Evolutionary conservation across 345 rosid genomes (phyloP).

Genomic region (Lepidium aucheri): DNA sequence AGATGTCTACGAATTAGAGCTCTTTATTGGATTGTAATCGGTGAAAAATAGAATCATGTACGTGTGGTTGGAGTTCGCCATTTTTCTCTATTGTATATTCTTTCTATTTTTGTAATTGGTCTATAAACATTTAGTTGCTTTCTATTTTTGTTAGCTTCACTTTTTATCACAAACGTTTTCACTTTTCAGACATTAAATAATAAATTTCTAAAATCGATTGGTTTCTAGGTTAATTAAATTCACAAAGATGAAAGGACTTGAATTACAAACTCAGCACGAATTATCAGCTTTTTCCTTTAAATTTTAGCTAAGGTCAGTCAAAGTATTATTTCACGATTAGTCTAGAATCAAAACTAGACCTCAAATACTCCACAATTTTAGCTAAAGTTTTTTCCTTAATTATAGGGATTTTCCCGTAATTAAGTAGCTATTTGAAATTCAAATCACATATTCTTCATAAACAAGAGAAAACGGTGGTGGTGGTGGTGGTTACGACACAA

Average conservation of each 20-base stretch:
- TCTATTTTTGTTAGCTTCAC: background rate
- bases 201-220: background rate
- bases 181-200: background rate
- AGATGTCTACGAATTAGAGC: constrained; percentile 2
- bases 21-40: constrained; percentile 1
- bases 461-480: background rate
- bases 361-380: too few species aligned
- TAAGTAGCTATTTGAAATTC: background rate
- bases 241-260: background rate
- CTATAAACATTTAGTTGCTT: background rate
- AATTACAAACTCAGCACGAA: background rate
- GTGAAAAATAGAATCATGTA: constrained; percentile 5
- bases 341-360: too few species aligned
- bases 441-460: background rate
- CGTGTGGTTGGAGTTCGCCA: constrained; percentile 10
- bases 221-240: background rate
- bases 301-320: too few species aligned
- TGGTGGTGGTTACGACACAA: background rate
- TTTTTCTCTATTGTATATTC: background rate
- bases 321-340: too few species aligned
- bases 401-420: background rate
- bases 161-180: background rate
- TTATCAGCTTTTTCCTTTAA: background rate
- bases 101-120: constrained; percentile 2
- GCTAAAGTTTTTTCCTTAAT: too few species aligned